Evolutionary conservation across 2,329 filamentous ascomycete genomes (phyloP).

Genomic region (Pseudogymnoascus sp.): DNA sequence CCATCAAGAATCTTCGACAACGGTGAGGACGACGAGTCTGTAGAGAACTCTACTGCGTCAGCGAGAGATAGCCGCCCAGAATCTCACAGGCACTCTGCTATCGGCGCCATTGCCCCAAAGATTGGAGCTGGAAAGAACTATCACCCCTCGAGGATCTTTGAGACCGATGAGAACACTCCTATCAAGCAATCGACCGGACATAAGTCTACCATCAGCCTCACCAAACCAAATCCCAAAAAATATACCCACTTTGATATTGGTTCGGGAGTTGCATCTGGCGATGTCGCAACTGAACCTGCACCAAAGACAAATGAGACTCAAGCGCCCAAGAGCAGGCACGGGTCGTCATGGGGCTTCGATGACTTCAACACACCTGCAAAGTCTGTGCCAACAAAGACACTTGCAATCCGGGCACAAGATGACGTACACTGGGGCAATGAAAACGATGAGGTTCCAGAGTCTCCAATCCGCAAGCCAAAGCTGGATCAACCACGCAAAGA

Average conservation of each 20-base stretch:
- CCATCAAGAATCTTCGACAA: constrained; percentile 56
- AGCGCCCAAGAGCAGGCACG: constrained; percentile 47
- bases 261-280: constrained; percentile 46
- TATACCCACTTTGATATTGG: constrained; percentile 80
- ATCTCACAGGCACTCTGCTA: constrained; percentile 4
- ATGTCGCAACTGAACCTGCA: constrained; percentile 34
- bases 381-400: constrained; percentile 45
- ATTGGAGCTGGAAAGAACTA: constrained; percentile 52
- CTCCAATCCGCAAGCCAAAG: constrained; percentile 49
- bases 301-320: constrained; percentile 18
- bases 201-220: constrained; percentile 36
- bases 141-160: constrained; percentile 55
- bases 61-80: constrained; percentile 11
- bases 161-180: constrained; percentile 41
- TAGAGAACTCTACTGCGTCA: constrained; percentile 3
- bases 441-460: constrained; percentile 49
- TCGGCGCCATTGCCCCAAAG: constrained; percentile 37
- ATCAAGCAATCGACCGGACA: constrained; percentile 36
- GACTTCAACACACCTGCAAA: constrained; percentile 83
- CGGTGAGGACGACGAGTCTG: constrained; percentile 34
- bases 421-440: constrained; percentile 73
- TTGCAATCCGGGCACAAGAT: constrained; percentile 51
- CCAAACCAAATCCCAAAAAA: constrained; percentile 63
- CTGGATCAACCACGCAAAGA: constrained; percentile 65
- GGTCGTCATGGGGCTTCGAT: constrained; percentile 76